A percentile compares a stretch with the other conserved stretches of the same genome.
phyloP scores from a whole-genome alignment of 225 moss, liverwort and hornwort genomes.

The Asterella californica region DNA sequence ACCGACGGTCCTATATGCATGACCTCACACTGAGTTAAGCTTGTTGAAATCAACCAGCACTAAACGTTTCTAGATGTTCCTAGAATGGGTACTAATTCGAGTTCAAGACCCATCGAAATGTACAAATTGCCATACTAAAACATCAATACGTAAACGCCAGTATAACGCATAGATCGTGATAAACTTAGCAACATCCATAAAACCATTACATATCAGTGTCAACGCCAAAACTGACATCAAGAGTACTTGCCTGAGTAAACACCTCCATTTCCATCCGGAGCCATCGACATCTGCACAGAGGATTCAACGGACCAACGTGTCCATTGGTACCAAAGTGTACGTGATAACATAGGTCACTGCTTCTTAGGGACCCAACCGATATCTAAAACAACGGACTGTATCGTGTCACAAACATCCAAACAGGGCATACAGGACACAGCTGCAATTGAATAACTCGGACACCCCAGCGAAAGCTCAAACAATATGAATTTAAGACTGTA shows the following conservation, averaged over 20 bases:
- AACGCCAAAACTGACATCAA: not conserved
- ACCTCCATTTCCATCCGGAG: conserved; percentile 60
- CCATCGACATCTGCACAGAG: conserved; percentile 37
- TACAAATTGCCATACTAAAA: not conserved
- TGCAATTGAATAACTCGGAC: not conserved
- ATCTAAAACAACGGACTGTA: not conserved
- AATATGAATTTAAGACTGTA: not conserved
- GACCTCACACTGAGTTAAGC: no score
- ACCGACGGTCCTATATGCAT: no score
- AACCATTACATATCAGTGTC: not conserved
- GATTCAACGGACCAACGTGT: not conserved
- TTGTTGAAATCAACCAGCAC: not conserved
- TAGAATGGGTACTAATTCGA: not conserved
- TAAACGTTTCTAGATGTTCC: not conserved
- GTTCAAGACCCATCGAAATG: not conserved
- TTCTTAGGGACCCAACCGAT: not conserved
- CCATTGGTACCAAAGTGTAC: not conserved
- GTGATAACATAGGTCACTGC: no score
- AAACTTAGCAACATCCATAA: not conserved
- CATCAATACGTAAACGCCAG: not conserved
- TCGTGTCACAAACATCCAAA: not conserved
- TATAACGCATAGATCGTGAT: not conserved
- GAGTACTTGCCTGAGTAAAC: conserved; percentile 46
- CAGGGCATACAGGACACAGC: not conserved
- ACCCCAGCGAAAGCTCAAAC: not conserved